These are phyloP conservation scores for Chaetoceros muelleri DNA, from an alignment of 108 stramenopile species.

Conservation along the genomic window DNA sequence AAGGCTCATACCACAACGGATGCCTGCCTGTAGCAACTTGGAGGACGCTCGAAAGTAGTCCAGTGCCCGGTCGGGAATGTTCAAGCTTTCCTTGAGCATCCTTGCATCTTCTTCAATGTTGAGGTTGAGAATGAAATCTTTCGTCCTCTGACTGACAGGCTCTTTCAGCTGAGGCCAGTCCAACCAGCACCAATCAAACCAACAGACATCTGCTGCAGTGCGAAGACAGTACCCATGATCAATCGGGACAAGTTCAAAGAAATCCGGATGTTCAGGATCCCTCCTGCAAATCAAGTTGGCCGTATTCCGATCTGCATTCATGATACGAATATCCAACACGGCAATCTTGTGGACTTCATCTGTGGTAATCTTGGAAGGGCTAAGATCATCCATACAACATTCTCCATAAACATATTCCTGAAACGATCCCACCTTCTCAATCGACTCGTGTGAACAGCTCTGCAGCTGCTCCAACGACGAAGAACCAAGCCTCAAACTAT, in stretches of 20 bases:
- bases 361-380: constrained; percentile 60
- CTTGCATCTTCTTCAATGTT: constrained; percentile 70
- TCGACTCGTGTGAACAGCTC: too few species aligned
- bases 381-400: constrained; percentile 87
- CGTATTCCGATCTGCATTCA: constrained; percentile 95
- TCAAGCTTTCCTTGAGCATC: constrained; percentile 49
- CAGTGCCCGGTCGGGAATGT: constrained; percentile 51
- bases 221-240: constrained; percentile 97
- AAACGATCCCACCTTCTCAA: constrained; percentile 92
- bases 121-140: constrained; percentile 52
- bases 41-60: constrained; percentile 69
- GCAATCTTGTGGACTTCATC: constrained; percentile 97
- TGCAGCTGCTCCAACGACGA: not conserved
- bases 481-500: constrained; percentile 9
- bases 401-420: constrained; percentile 86
- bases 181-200: constrained; percentile 99
- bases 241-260: constrained; percentile 87
- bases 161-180: constrained; percentile 92
- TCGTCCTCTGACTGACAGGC: constrained; percentile 50
- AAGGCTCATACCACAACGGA: constrained; percentile 54
- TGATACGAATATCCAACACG: constrained; percentile 90
- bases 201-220: constrained; percentile 84
- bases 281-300: constrained; percentile 87
- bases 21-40: constrained; percentile 59
- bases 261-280: constrained; percentile 46